Percentiles rank a stretch among this genome's conserved stretches.
Conservation (phyloP, 345 rosid species). For the Diplotaxis tenuifolia region DNA sequence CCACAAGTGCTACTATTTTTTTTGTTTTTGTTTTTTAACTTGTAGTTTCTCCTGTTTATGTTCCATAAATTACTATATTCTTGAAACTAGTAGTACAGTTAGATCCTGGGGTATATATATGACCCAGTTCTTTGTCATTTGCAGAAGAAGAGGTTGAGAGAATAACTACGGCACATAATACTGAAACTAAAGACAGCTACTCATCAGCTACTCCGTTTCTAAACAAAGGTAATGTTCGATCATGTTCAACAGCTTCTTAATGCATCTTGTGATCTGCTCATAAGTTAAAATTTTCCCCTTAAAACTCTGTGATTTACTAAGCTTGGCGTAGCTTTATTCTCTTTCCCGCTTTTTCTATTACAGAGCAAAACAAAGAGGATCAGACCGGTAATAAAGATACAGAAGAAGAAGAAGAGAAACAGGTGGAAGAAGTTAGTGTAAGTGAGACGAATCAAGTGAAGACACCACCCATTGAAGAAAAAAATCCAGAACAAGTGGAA, state of each 20-base stretch:
- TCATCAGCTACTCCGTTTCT: conserved; percentile 27
- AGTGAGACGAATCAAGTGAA: background rate
- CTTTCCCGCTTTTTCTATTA: background rate
- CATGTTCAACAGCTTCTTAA: background rate
- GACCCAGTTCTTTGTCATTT: conserved; percentile 18
- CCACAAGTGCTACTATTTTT: too few species aligned
- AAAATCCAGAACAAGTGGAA: conserved; percentile 16
- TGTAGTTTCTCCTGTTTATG: conserved; percentile 3
- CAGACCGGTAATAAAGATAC: background rate
- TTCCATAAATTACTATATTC: background rate
- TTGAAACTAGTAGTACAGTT: background rate
- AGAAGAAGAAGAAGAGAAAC: conserved; percentile 29
- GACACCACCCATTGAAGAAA: background rate
- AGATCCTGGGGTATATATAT: conserved; percentile 11
- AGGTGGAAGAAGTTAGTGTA: conserved; percentile 18
- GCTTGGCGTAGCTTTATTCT: background rate
- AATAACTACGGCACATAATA: background rate
- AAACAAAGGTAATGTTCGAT: conserved; percentile 21
- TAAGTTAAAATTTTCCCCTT: background rate
- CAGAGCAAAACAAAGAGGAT: conserved; percentile 27
- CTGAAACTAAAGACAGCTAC: conserved; percentile 21
- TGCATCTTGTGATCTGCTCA: background rate
- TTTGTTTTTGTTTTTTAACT: too few species aligned
- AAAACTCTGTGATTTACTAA: background rate
- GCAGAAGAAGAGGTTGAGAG: conserved; percentile 30